A percentile compares a stretch with the other conserved stretches of the same genome.
These are phyloP conservation scores for Pisolithus thermaeus DNA, from an alignment of 1,284 basidiomycete genomes.

Conservation along the genomic window DNA sequence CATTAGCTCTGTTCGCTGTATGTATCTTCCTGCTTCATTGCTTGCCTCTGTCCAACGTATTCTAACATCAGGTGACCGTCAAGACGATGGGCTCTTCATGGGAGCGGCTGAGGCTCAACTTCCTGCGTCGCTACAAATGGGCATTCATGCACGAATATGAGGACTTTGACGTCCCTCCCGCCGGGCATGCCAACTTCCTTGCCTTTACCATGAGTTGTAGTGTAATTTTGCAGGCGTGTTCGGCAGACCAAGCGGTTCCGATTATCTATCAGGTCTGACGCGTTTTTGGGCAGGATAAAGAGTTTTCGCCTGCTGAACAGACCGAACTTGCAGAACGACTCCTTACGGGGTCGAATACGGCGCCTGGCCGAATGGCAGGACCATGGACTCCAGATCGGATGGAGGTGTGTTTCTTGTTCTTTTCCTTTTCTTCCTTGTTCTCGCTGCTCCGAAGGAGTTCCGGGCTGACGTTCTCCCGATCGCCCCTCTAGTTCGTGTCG, in stretches of 20 bases:
- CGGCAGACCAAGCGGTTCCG: not conserved
- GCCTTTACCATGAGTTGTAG: constrained; percentile 35
- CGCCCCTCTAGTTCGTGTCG: constrained; percentile 21
- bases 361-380: constrained; percentile 31
- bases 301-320: constrained; percentile 32
- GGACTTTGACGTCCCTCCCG: constrained; percentile 32
- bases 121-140: constrained; percentile 70
- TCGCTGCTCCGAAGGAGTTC: not conserved
- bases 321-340: constrained; percentile 38
- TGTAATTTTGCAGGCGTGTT: constrained; percentile 30
- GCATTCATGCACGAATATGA: constrained; percentile 54
- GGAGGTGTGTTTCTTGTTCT: constrained; percentile 12
- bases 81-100: constrained; percentile 29
- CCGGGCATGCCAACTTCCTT: constrained; percentile 41
- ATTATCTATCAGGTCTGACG: not conserved
- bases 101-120: constrained; percentile 42
- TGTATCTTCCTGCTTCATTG: constrained; percentile 10
- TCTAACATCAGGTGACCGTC: constrained; percentile 26
- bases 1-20: constrained; percentile 43
- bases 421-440: too few species aligned
- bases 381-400: constrained; percentile 33
- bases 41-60: not conserved
- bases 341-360: constrained; percentile 27
- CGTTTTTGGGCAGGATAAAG: constrained; percentile 25
- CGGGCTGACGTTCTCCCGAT: not conserved